A percentile compares a stretch with the other conserved stretches of the same genome.
These are phyloP conservation scores for Cyberlindnera maritima DNA, from an alignment of 805 yeast genomes.

Conservation along the genomic window DNA sequence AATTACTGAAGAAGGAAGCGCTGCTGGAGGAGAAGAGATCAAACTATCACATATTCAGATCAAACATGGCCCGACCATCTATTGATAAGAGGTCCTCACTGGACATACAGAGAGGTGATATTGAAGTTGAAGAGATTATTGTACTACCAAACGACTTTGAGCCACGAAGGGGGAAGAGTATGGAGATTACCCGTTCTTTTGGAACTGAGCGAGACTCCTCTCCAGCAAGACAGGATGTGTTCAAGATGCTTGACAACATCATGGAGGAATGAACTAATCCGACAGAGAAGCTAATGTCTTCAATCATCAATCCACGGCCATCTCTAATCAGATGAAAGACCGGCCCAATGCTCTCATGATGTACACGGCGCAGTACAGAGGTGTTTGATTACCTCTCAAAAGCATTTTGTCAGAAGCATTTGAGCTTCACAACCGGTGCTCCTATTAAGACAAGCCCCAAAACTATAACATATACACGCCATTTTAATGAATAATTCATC, in stretches of 20 bases:
- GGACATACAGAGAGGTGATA: slow-evolving; percentile 19
- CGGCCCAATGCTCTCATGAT: too few relatives aligned
- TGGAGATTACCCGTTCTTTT: slow-evolving; percentile 24
- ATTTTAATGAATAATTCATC: too few relatives aligned
- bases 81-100: slow-evolving; percentile 27
- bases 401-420: neutral
- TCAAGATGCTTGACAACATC: slow-evolving; percentile 21
- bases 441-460: too few relatives aligned
- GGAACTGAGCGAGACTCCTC: slow-evolving; percentile 8
- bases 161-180: slow-evolving; percentile 26
- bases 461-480: too few relatives aligned
- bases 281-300: too few relatives aligned
- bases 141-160: slow-evolving; percentile 1
- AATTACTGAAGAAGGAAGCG: slow-evolving; percentile 31
- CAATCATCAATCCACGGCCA: too few relatives aligned
- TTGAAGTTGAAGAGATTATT: slow-evolving; percentile 9
- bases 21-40: slow-evolving; percentile 39
- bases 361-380: neutral
- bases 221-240: slow-evolving; percentile 6
- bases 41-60: slow-evolving; percentile 38
- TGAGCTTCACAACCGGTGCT: too few relatives aligned
- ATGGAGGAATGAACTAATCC: slow-evolving; percentile 18
- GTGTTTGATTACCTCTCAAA: too few relatives aligned
- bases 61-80: slow-evolving; percentile 42
- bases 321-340: too few relatives aligned